Evolutionary conservation across 2,329 filamentous ascomycete species (phyloP), one percentile per base, ranked within the genome.

Genomic region (Pseudocercospora musae): DNA sequence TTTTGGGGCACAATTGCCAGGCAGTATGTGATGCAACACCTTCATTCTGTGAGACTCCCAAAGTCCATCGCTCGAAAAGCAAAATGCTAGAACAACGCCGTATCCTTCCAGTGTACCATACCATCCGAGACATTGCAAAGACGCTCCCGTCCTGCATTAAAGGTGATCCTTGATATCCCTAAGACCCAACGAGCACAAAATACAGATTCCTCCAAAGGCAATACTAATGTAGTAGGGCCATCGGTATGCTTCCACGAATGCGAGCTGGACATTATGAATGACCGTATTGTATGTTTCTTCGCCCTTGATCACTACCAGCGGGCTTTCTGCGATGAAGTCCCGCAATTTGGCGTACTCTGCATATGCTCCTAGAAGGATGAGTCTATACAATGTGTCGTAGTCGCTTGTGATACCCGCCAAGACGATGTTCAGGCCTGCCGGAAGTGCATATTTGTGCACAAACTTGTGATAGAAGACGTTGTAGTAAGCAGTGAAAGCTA

Each of bases 381-480:
- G 49, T 10, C 66, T 55, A 6, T 44, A 56, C 25, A 70, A 59
- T 8, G 62, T 54, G n/a, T 59, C 57, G 42, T 56, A 62, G 44
- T 59, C 56, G 46, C 31, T 56, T 37, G 59, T 46, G 18, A 59
- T 53, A 4, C 64, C 64, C 3, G 57, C 64, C 4, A 55, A 13
- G 23, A 56, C 54, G 61, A 63, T 53, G 11, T 60, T 33, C 1
- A 55, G 53, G 18, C 57, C 64, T 13, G 60, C 57, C 20, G 57
- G 46, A 20, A 54, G 52, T 53, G 60, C 60, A 44, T 57, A 58
- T 10, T 61, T 44, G 10, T 33, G 44, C 23, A 46, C 31, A 52
- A 68, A 62, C 64, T 80, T 80, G 57, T 76, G 70, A 56, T 79
- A 70, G 62, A 83, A 82, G 11, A 85, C 76, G 66, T 85, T 84